Percentiles rank a stretch among this genome's conserved stretches.
Conservation (phyloP, 1,284 basidiomycete genomes). For the Coniferiporia weirii region DNA sequence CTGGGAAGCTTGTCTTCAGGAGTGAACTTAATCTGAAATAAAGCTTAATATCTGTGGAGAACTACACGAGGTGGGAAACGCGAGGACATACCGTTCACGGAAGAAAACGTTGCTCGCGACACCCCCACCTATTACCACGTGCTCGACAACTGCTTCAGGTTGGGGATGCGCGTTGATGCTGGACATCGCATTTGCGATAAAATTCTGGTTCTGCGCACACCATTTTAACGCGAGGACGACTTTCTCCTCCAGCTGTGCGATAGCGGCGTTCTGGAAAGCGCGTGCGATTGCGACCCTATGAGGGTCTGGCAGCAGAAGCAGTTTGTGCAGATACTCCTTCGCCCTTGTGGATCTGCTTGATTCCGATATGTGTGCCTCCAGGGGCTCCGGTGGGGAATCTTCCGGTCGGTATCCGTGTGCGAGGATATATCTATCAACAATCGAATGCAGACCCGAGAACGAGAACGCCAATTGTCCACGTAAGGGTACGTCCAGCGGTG, state of each 20-base stretch:
- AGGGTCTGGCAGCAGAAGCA: constrained; percentile 5
- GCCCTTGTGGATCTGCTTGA: too few species aligned
- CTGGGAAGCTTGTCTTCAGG: constrained; percentile 32
- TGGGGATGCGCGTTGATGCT: background rate
- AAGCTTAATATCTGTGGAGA: background rate
- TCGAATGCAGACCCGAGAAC: constrained; percentile 68
- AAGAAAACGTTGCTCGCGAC: constrained; percentile 82
- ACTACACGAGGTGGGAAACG: constrained; percentile 5
- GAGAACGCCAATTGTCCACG: constrained; percentile 63
- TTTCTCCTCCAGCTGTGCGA: constrained; percentile 74
- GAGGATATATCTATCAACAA: constrained; percentile 49
- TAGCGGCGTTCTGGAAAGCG: constrained; percentile 68
- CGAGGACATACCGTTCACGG: constrained; percentile 47
- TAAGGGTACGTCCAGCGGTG: constrained; percentile 36
- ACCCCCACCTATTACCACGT: constrained; percentile 83
- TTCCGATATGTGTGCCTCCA: too few species aligned
- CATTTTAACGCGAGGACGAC: constrained; percentile 53
- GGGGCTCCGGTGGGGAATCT: constrained; percentile 14
- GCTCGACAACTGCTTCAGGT: constrained; percentile 36
- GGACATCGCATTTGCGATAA: background rate
- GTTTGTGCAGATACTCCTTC: constrained; percentile 27
- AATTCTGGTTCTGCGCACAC: constrained; percentile 28
- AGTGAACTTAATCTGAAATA: constrained; percentile 38
- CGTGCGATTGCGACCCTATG: constrained; percentile 50
- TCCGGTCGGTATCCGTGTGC: constrained; percentile 23